Evolutionary conservation across 2,329 filamentous ascomycete species (phyloP).

Genomic region (Neofusicoccum sp.): DNA sequence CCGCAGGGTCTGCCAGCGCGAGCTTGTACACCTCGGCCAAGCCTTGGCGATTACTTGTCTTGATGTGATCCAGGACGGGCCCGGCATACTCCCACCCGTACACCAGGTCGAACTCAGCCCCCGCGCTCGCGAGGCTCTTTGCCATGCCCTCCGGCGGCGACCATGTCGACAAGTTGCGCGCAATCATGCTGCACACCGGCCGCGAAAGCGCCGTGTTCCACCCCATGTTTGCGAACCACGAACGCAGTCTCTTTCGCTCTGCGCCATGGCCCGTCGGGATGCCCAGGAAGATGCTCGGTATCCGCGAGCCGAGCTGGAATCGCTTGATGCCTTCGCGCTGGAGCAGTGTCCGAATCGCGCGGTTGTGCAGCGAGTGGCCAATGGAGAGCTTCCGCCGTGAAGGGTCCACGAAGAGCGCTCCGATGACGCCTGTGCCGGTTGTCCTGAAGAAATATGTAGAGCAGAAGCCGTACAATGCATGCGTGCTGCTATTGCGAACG

Average conservation of each 20-base stretch:
- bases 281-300: slow-evolving; percentile 85
- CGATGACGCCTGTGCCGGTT: slow-evolving; percentile 74
- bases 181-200: slow-evolving; percentile 70
- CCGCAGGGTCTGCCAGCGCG: slow-evolving; percentile 69
- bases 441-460: slow-evolving; percentile 79
- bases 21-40: slow-evolving; percentile 78
- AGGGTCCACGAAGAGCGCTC: slow-evolving; percentile 87
- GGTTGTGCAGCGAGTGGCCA: slow-evolving; percentile 83
- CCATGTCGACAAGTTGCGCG: slow-evolving; percentile 74
- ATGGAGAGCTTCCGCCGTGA: slow-evolving; percentile 84
- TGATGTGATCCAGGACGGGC: slow-evolving; percentile 73
- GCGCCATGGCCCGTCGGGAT: slow-evolving; percentile 70
- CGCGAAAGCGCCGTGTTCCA: slow-evolving; percentile 75
- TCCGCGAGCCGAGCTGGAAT: slow-evolving; percentile 77
- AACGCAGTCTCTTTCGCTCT: slow-evolving; percentile 63
- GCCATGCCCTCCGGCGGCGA: slow-evolving; percentile 74
- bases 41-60: slow-evolving; percentile 72
- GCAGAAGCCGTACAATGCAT: slow-evolving; percentile 88
- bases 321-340: slow-evolving; percentile 74
- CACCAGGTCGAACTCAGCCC: slow-evolving; percentile 80
- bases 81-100: slow-evolving; percentile 77
- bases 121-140: slow-evolving; percentile 71
- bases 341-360: slow-evolving; percentile 75
- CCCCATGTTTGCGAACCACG: slow-evolving; percentile 87
- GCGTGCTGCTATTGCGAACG: slow-evolving; percentile 89